Percentiles rank a stretch among this genome's conserved stretches.
phyloP scores from a whole-genome alignment of 139 green algal genomes.

The Picochlorum costavermella region DNA sequence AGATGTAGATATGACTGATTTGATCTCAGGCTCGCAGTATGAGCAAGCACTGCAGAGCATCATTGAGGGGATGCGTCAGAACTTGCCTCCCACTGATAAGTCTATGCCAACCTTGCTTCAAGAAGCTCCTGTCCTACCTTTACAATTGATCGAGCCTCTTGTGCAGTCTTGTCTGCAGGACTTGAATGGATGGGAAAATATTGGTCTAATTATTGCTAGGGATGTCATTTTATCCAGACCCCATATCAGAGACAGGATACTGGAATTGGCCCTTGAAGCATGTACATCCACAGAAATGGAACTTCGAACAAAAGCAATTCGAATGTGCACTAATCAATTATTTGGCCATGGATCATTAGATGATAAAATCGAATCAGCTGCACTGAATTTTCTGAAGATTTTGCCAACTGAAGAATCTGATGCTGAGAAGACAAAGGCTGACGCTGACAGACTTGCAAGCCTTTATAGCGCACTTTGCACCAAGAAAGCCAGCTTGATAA shows the following conservation, averaged over 20 bases:
- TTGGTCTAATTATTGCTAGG: slow-evolving; percentile 33
- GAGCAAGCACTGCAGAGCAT: slow-evolving; percentile 46
- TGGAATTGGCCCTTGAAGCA: slow-evolving; percentile 42
- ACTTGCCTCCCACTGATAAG: slow-evolving; percentile 17
- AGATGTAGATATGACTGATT: not conserved
- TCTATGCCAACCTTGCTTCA: slow-evolving; percentile 28
- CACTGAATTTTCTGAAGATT: slow-evolving; percentile 14
- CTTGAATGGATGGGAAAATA: slow-evolving; percentile 40
- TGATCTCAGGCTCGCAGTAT: slow-evolving; percentile 30
- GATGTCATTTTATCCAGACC: slow-evolving; percentile 41
- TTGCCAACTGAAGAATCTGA: not conserved
- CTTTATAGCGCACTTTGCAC: slow-evolving; percentile 61
- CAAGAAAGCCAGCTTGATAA: slow-evolving; percentile 47
- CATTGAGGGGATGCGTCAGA: slow-evolving; percentile 33
- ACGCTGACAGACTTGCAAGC: not conserved
- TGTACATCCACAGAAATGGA: slow-evolving; percentile 13
- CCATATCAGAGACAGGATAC: slow-evolving; percentile 20
- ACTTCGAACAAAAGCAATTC: slow-evolving; percentile 40
- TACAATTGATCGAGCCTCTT: slow-evolving; percentile 22
- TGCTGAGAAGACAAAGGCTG: not conserved
- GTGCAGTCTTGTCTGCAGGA: slow-evolving; percentile 23
- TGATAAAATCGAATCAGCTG: slow-evolving; percentile 32
- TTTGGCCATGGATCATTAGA: slow-evolving; percentile 31
- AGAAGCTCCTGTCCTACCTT: slow-evolving; percentile 46
- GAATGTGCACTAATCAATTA: slow-evolving; percentile 51